Evolutionary conservation across 208 protist genomes (phyloP), one percentile per base, ranked within the genome.

Genomic region (Acanthamoeba healyi): DNA sequence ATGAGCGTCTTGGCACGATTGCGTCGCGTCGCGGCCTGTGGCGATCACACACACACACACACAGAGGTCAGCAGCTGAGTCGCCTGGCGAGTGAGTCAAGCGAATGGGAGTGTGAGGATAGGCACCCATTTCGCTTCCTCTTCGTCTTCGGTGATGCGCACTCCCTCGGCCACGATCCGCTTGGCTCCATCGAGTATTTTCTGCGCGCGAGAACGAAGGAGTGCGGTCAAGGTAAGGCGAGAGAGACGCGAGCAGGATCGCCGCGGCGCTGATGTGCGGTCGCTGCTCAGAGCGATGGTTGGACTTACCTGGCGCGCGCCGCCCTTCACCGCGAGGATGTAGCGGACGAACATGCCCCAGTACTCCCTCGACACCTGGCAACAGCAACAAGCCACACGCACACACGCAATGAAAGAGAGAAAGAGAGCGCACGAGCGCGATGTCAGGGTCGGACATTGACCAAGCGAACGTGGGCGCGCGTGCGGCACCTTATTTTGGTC

Each of bases 341-440:
- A 58, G 44, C 77, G 77, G 44, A 86, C 42, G 29, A 86, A 58
- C 42, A 86, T 51, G 42, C n/a, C 44, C 77, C 77, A 86, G 44
- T 86, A 38, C 44, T 86, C 44, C 77, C 22, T 58, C 14, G 77
- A 36, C n/a, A 86, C 44, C 77, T 86, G 77, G n/a, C 61, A 36
- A 5, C 49, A 54, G 1, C 61, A 67, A 34, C 1, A n/a, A 6
- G 17, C 34, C n/a, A 42, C 22, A 34, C n/a, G n/a, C n/a, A n/a
- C n/a, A n/a, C n/a, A n/a, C n/a, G n/a, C n/a, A n/a, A n/a, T n/a
- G n/a, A n/a, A n/a, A n/a, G n/a, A n/a, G n/a, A n/a, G n/a, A n/a
- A n/a, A n/a, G n/a, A n/a, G n/a, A n/a, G n/a, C n/a, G n/a, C n/a
- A n/a, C 22, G 24, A 26, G 29, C 26, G 1, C 22, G 61, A 36